Evolutionary conservation across 306 rosid species (phyloP).

Genomic region (Cicer chorassanicum): DNA sequence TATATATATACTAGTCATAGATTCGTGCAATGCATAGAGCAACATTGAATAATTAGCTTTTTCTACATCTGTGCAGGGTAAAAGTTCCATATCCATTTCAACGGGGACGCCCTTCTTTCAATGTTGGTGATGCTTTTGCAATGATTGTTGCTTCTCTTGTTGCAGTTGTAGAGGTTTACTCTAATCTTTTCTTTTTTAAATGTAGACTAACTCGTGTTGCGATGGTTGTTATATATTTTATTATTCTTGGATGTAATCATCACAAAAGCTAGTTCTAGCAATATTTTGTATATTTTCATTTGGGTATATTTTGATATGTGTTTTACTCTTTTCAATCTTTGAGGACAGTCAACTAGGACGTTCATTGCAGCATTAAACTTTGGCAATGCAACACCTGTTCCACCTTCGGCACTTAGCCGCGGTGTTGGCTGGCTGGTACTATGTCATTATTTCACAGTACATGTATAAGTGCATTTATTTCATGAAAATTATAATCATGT

Average conservation of each 20-base stretch:
- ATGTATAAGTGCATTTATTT: not conserved
- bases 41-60: not conserved
- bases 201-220: not conserved
- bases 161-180: constrained; percentile 72
- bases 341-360: constrained; percentile 74
- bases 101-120: constrained; percentile 79
- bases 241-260: not conserved
- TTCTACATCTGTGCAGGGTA: constrained; percentile 62
- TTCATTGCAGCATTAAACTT: constrained; percentile 82
- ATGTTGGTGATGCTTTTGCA: constrained; percentile 75
- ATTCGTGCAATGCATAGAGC: too few relatives aligned
- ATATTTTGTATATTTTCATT: not conserved
- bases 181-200: constrained; percentile 1
- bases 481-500: constrained; percentile 1
- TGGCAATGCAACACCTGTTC: constrained; percentile 80
- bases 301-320: constrained; percentile 30
- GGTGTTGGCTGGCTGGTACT: constrained; percentile 93
- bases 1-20: too few relatives aligned
- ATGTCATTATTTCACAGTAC: constrained; percentile 31
- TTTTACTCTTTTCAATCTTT: constrained; percentile 32
- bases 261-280: constrained; percentile 11
- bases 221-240: constrained; percentile 8
- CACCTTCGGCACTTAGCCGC: constrained; percentile 80
- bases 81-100: constrained; percentile 92
- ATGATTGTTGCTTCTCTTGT: constrained; percentile 78